Base-by-base conservation (phyloP, 192 early-diverging fungal genomes). In the Backusella liffmaniae region DNA sequence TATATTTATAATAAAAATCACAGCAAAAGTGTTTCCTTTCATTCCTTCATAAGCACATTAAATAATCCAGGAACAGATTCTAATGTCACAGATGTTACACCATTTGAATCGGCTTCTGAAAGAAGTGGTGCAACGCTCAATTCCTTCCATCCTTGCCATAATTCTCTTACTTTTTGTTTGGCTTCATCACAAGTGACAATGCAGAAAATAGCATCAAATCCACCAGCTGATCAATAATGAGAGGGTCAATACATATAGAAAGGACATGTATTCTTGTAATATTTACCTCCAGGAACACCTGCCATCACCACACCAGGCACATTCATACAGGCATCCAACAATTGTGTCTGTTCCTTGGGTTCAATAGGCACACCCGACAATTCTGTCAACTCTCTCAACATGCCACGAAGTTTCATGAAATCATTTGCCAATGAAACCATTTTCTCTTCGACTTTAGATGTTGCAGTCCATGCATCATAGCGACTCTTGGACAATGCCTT, bases 151-250 rank as follows among this genome's bases (percentile, higher is more conserved):
- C 73, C 29, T 10, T 85, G 77, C 92, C 92, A 95, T 67, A 93
- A 80, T 1, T 74, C 32, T 59, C 88, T 90, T 23, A 94, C 89
- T 16, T 76, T 79, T 35, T 70, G 37, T 67, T 83, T 83, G 4
- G 90, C 82, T 7, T 77, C 80, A 0, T 86, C 84, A 9, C 88
- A 87, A 12, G 94, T 62, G 36, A 88, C 86, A 51, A 99, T 86
- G 72, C 94, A 96, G 79, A 95, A 98, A 74, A 99, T 98, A 7
- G 98, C 98, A 82, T 99, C 98, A 71, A 90, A 98, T 5, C 98
- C 98, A 49, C 98, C 98, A 67, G 97, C 96, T 92, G 77, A 75
- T n/a, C 5, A 53, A 42, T 62, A 62, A 34, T 36, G 35, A 39
- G 5, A 74, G 4, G 3, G 15, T 18, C 18, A 44, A 44, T 44